Evolutionary conservation across 352 stramenopile genomes (phyloP).

Genomic region (Phytophthora citrophthora): DNA sequence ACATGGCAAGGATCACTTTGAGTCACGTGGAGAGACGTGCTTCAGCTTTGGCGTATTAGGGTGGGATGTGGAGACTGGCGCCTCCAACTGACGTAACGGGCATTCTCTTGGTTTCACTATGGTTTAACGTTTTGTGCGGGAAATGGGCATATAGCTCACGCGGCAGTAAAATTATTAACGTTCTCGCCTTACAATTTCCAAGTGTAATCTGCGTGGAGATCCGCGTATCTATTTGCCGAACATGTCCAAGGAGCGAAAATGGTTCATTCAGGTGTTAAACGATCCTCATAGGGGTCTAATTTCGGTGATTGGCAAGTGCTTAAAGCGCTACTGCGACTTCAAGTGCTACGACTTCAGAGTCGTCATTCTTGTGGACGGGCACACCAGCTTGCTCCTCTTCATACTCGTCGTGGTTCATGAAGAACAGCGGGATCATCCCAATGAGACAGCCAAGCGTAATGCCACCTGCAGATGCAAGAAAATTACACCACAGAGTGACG

Average conservation of each 20-base stretch:
- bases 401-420: constrained; percentile 81
- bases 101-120: constrained; percentile 29
- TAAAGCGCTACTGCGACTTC: constrained; percentile 4
- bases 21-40: constrained; percentile 1
- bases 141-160: constrained; percentile 30
- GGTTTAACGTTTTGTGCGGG: constrained; percentile 20
- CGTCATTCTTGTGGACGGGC: constrained; percentile 22
- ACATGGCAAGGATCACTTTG: constrained; percentile 15
- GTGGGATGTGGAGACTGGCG: constrained; percentile 24
- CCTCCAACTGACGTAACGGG: constrained; percentile 23
- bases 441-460: constrained; percentile 91
- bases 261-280: constrained; percentile 18
- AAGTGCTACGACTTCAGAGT: not conserved
- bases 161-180: constrained; percentile 24
- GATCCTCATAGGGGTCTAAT: constrained; percentile 5
- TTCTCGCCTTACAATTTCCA: constrained; percentile 21
- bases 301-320: constrained; percentile 1
- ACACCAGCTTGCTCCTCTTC: constrained; percentile 57
- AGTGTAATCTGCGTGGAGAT: constrained; percentile 11
- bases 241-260: constrained; percentile 7
- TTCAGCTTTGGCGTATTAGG: constrained; percentile 21
- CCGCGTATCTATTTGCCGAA: constrained; percentile 27
- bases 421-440: constrained; percentile 91
- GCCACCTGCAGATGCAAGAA: constrained; percentile 78
- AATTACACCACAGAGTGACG: constrained; percentile 78